Evolutionary conservation across 768 basidiomycete species (phyloP), one percentile per base, ranked within the genome.

Genomic region (Favolaschia claudopus): DNA sequence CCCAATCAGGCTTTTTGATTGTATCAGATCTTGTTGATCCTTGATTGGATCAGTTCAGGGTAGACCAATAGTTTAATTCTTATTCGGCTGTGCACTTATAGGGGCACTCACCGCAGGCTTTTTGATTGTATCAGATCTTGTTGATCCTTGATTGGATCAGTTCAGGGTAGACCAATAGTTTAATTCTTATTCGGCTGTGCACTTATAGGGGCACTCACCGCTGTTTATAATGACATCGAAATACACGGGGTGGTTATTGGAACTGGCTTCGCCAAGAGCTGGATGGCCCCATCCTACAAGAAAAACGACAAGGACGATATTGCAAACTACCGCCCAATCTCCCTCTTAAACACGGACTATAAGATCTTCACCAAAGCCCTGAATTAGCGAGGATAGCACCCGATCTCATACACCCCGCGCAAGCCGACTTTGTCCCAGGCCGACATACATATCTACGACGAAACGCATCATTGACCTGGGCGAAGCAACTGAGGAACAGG

Each of bases 261-360:
- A 0, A 54, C 60, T 0, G 1, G 3, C 6, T 77, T 69, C 37
- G 33, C 67, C 0, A 25, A 47, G 1, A 72, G 73, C 19, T 65
- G 63, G 63, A 62, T 65, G 55, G 61, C 66, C 51, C 69, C 68
- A 0, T n/a, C 75, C 0, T 76, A 70, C 37, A 76, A 76, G 36
- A 74, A 75, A 34, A 72, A 66, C 17, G 67, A 68, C 14, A 4
- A n/a, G 1, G 36, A 13, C 0, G 28, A 58, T 8, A 68, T 70
- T 4, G 63, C 40, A 27, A 70, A 64, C 29, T 72, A 72, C 46
- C 0, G 62, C 0, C 70, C 68, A 0, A 72, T 72, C 0, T 68
- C 64, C 0, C 55, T 71, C 0, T 48, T 62, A 24, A 62, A 62
- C 47, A 27, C 55, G 6, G 60, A 62, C 55, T 62, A 62, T 22